These are phyloP conservation scores for Athelia psychrophila DNA, from an alignment of 1,284 basidiomycete genomes.

Conservation along the genomic window DNA sequence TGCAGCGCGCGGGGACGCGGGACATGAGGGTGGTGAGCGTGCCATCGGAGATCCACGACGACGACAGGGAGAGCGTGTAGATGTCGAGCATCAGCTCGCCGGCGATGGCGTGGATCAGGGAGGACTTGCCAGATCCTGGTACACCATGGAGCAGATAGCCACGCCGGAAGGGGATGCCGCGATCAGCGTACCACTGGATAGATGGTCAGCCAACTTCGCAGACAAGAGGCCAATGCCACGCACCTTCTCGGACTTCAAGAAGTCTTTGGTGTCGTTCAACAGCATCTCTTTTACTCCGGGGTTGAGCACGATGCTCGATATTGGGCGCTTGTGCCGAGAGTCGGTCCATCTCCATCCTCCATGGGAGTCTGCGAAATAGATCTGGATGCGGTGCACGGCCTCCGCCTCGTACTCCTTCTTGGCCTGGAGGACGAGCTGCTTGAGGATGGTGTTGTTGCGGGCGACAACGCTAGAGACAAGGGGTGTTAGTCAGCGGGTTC, in stretches of 20 bases:
- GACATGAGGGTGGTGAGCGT: conserved; percentile 77
- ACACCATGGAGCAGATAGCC: conserved; percentile 83
- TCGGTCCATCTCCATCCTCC: conserved; percentile 84
- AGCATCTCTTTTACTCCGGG: conserved; percentile 85
- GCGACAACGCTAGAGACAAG: conserved; percentile 61
- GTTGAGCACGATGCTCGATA: conserved; percentile 77
- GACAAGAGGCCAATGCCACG: conserved; percentile 8
- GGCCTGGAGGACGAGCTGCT: conserved; percentile 83
- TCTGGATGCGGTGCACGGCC: conserved; percentile 78
- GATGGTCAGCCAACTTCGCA: background rate
- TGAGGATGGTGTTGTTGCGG: conserved; percentile 74
- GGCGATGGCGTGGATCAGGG: conserved; percentile 81
- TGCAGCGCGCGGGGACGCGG: conserved; percentile 77
- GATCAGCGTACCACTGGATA: conserved; percentile 61
- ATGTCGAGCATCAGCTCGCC: conserved; percentile 80
- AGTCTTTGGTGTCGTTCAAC: conserved; percentile 75
- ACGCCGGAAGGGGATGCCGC: conserved; percentile 78
- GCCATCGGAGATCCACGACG: conserved; percentile 77
- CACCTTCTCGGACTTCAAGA: conserved; percentile 76
- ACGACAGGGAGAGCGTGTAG: conserved; percentile 73
- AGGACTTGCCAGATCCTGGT: conserved; percentile 79
- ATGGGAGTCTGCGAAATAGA: conserved; percentile 84
- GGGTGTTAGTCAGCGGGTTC: background rate
- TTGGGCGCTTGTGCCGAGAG: conserved; percentile 76
- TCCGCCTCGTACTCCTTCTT: conserved; percentile 84